Percentiles rank a stretch among this genome's conserved stretches.
Conservation (phyloP, 345 rosid genomes). For the Bruguiera parviflora region DNA sequence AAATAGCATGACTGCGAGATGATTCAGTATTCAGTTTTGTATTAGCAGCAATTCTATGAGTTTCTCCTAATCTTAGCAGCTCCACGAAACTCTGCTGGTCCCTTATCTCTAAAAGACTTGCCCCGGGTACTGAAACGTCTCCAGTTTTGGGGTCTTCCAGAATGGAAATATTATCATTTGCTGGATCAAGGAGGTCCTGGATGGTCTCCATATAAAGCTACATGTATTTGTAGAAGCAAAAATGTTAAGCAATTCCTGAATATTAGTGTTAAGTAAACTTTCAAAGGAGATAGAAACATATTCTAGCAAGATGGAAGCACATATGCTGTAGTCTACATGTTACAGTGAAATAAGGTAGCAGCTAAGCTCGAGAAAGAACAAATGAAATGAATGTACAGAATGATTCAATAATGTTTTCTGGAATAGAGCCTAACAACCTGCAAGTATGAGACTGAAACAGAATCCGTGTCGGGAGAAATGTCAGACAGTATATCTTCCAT, state of each 20-base stretch:
- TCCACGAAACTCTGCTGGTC: slow-evolving; percentile 29
- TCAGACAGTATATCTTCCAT: slow-evolving; percentile 34
- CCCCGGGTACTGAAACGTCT: slow-evolving; percentile 35
- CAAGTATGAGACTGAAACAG: slow-evolving; percentile 30
- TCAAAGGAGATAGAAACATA: not conserved
- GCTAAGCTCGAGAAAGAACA: not conserved
- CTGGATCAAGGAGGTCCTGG: slow-evolving; percentile 34
- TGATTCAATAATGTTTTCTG: not conserved
- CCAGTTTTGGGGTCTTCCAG: slow-evolving; percentile 37
- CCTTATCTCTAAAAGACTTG: slow-evolving; percentile 29
- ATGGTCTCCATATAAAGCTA: slow-evolving; percentile 37
- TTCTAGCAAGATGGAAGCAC: not conserved
- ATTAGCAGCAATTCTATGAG: slow-evolving; percentile 36
- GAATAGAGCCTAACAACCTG: slow-evolving; percentile 22
- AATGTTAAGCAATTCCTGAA: not conserved
- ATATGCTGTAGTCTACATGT: not conserved
- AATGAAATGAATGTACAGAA: not conserved
- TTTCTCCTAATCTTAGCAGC: slow-evolving; percentile 34
- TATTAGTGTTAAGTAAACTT: not conserved
- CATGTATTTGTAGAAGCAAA: slow-evolving; percentile 1
- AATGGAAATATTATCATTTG: slow-evolving; percentile 30
- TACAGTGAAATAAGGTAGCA: not conserved
- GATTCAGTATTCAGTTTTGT: slow-evolving; percentile 35
- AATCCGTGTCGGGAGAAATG: slow-evolving; percentile 23
- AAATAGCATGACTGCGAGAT: slow-evolving; percentile 35